These are phyloP conservation scores for Simmondsia chinensis DNA, from an alignment of 148 eudicot species.

Conservation along the genomic window DNA sequence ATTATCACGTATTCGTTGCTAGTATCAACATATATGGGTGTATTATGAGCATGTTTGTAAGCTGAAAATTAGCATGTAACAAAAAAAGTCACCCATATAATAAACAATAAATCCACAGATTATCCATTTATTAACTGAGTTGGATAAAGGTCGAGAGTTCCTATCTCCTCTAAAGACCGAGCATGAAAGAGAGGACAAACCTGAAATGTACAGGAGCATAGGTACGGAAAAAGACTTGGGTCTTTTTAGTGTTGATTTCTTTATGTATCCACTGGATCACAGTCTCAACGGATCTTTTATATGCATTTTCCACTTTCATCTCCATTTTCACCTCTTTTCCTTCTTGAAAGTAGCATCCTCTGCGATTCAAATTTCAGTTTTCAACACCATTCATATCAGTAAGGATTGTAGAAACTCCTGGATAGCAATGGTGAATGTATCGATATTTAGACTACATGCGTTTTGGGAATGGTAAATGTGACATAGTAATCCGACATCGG, in stretches of 20 bases:
- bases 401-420: no score
- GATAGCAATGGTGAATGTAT: no score
- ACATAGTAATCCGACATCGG: no score
- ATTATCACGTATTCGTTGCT: no score
- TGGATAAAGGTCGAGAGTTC: no score
- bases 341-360: conserved; percentile 93
- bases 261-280: conserved; percentile 57
- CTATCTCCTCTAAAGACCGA: no score
- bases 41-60: no score
- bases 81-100: neutral
- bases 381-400: no score
- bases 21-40: no score
- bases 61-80: neutral
- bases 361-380: conserved; percentile 12
- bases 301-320: conserved; percentile 61
- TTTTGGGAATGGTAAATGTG: no score
- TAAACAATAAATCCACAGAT: neutral
- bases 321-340: conserved; percentile 56
- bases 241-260: conserved; percentile 56
- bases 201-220: conserved; percentile 98
- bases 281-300: conserved; percentile 50
- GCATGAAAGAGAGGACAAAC: conserved; percentile 19
- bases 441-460: no score
- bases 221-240: conserved; percentile 78
- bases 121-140: no score